Base-by-base conservation (phyloP, 495 filamentous ascomycete genomes). In the Viridothelium virens region DNA sequence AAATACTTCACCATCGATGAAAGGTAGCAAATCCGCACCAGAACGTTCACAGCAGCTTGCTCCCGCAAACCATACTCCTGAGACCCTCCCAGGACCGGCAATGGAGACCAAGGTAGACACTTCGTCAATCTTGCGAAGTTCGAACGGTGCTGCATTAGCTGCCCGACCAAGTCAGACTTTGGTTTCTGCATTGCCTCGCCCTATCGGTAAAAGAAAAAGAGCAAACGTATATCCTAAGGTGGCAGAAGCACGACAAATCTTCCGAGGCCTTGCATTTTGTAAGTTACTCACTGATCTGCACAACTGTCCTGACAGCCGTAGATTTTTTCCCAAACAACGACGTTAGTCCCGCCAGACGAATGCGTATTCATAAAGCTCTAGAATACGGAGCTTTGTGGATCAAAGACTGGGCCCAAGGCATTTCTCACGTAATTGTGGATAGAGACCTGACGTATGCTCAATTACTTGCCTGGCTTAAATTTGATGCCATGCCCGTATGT, bases 311-410 rank as follows among this genome's bases (percentile, higher is more conserved):
- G 38, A 7, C 38, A 39, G 34, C 59, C 70, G 2, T 47, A 87
- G 85, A 84, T 70, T 98, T 96, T 74, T 82, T 94, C 34, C 94
- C 91, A 0, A 89, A 92, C 66, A 86, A 89, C 68, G 87, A 92
- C 69, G 80, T 88, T 48, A 82, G 86, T 18, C 83, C 82, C 1
- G 76, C 83, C 1, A 83, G 93, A 31, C 83, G 82, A 64, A 70
- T 88, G 36, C 86, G 89, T 37, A 93, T 96, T 50, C 81, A 81
- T 36, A 91, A 87, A 74, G 87, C 88, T 0, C 81, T 84, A 65
- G 87, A 93, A 70, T 87, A 87, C 72, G 94, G 94, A 37, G 93
- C 86, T 4, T 77, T 73, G 6, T 89, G 89, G 84, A 75, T 81
- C 33, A 81, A 73, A 56, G 77, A 81, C 7, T 88, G 84, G 82